Percentiles rank a stretch among this genome's conserved stretches.
These are phyloP conservation scores for Phytopythium vexans DNA, from an alignment of 352 stramenopile genomes.

Conservation along the genomic window DNA sequence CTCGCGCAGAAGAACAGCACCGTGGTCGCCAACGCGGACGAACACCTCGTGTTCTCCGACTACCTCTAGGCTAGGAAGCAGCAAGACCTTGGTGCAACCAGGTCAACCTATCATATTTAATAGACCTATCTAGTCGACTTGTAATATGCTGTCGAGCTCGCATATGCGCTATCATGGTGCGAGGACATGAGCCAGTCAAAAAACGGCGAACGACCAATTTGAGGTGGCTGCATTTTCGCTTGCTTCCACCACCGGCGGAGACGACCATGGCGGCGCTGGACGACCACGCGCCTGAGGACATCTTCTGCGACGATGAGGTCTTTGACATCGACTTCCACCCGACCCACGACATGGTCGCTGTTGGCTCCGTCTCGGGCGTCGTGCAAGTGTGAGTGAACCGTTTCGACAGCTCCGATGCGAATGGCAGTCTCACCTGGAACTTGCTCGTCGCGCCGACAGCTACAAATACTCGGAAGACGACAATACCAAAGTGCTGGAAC, in stretches of 20 bases:
- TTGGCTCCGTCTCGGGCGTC: slow-evolving; percentile 70
- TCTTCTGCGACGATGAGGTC: slow-evolving; percentile 69
- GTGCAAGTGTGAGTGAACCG: slow-evolving; percentile 67
- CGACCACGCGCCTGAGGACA: slow-evolving; percentile 78
- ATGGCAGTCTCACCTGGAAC: not conserved
- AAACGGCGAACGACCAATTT: too few relatives aligned
- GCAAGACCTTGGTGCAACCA: not conserved
- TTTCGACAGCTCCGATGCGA: slow-evolving; percentile 4
- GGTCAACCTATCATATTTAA: not conserved
- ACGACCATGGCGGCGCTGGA: slow-evolving; percentile 58
- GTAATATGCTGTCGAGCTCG: too few relatives aligned
- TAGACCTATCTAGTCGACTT: not conserved
- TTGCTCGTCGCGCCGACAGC: slow-evolving; percentile 17
- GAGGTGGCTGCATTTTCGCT: too few relatives aligned
- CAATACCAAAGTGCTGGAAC: slow-evolving; percentile 66
- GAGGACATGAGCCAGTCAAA: too few relatives aligned
- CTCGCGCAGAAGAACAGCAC: slow-evolving; percentile 40
- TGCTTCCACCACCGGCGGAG: not conserved
- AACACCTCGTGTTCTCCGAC: slow-evolving; percentile 75
- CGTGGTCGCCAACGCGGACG: slow-evolving; percentile 42
- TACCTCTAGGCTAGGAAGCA: slow-evolving; percentile 35
- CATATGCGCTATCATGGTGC: too few relatives aligned
- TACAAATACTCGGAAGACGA: slow-evolving; percentile 79
- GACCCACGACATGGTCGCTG: slow-evolving; percentile 56
- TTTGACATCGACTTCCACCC: slow-evolving; percentile 89